phyloP scores from a whole-genome alignment of 2,329 filamentous ascomycete genomes.

The Cladophialophora yegresii region DNA sequence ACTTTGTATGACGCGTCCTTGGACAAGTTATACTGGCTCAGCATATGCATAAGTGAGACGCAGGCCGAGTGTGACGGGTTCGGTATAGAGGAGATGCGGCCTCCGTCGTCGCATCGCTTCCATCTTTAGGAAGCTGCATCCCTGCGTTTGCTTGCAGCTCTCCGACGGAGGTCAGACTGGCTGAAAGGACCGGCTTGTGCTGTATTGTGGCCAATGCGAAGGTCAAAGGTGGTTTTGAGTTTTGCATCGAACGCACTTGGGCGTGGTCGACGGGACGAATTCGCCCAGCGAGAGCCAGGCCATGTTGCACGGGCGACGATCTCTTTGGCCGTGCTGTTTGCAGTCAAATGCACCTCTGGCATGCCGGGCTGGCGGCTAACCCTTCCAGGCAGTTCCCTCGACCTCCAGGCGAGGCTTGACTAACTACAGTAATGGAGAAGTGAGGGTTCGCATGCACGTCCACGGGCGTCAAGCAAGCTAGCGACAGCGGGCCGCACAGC shows the following conservation, averaged over 20 bases:
- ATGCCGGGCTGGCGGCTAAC: neutral
- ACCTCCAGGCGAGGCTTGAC: neutral
- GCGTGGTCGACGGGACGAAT: neutral
- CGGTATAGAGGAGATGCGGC: neutral
- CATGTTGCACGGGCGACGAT: neutral
- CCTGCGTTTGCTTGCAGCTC: neutral
- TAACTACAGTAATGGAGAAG: neutral
- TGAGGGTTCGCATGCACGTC: constrained; percentile 1
- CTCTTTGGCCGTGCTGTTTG: neutral
- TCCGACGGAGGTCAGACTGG: neutral
- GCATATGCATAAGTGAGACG: neutral
- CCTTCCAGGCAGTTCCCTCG: neutral
- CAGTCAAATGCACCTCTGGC: neutral
- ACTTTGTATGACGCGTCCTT: neutral
- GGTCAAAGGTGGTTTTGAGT: constrained; percentile 4
- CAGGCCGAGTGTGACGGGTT: neutral
- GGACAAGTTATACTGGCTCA: neutral
- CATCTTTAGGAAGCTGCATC: constrained; percentile 10
- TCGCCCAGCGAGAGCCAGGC: neutral
- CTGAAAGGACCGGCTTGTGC: neutral
- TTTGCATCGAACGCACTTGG: neutral
- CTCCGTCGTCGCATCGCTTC: constrained; percentile 6
- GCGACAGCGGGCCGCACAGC: neutral
- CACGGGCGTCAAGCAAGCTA: constrained; percentile 2
- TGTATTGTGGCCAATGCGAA: neutral